Conservation (phyloP, 805 yeast species). For the Suhomyces pyralidae region DNA sequence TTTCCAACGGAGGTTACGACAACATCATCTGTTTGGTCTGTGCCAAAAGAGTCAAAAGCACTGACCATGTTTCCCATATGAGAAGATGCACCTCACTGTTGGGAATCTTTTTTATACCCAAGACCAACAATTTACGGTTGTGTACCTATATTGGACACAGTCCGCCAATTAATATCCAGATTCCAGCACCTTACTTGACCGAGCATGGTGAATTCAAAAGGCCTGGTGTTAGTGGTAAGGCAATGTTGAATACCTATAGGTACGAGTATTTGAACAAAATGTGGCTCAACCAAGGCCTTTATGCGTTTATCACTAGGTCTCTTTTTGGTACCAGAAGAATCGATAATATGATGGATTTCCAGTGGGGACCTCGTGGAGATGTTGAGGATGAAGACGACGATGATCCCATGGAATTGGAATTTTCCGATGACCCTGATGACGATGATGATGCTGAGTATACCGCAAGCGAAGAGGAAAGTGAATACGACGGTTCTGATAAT, state of each 20-base stretch:
- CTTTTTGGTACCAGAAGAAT: constrained; percentile 1
- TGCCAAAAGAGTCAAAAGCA: constrained; percentile 21
- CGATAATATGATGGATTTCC: constrained; percentile 2
- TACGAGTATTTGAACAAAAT: constrained; percentile 54
- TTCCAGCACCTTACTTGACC: constrained; percentile 70
- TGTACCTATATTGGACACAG: constrained; percentile 22
- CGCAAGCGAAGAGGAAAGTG: background rate
- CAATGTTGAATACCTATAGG: constrained; percentile 51
- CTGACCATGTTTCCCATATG: constrained; percentile 23
- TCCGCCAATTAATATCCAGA: constrained; percentile 25
- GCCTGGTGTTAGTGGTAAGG: constrained; percentile 54
- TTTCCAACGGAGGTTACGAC: constrained; percentile 18
- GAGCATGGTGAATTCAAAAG: constrained; percentile 72
- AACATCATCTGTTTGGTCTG: constrained; percentile 35
- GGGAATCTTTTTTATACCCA: constrained; percentile 15
- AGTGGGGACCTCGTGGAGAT: background rate
- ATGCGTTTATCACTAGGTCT: constrained; percentile 12
- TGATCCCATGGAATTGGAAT: background rate
- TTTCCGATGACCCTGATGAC: constrained; percentile 1
- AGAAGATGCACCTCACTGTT: constrained; percentile 18
- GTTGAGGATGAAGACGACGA: constrained; percentile 6
- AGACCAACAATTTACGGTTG: constrained; percentile 24
- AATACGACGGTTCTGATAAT: background rate
- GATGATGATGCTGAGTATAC: background rate
- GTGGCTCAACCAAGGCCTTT: constrained; percentile 62